A percentile compares a stretch with the other conserved stretches of the same genome.
phyloP scores from a whole-genome alignment of 2,329 filamentous ascomycete species.

The Magnaporthiopsis rhizophila region DNA sequence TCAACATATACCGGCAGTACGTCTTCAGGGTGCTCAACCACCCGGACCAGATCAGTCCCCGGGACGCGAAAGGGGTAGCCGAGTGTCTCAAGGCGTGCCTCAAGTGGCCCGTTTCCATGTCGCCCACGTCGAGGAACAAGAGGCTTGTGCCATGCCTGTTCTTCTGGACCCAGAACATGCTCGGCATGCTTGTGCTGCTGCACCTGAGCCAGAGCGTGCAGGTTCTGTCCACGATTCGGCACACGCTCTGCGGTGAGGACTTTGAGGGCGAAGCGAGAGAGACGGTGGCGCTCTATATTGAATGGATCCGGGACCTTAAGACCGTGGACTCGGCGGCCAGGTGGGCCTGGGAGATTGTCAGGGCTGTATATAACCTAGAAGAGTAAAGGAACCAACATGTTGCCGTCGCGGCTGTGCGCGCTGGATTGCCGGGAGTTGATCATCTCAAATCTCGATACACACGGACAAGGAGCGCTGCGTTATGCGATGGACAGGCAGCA shows the following conservation, averaged over 20 bases:
- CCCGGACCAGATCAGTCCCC: slow-evolving; percentile 41
- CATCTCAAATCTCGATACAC: neutral
- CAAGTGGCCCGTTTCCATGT: slow-evolving; percentile 52
- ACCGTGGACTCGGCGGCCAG: slow-evolving; percentile 43
- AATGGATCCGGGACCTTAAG: slow-evolving; percentile 52
- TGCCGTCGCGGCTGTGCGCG: neutral
- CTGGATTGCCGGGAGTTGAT: neutral
- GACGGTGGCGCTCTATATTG: slow-evolving; percentile 44
- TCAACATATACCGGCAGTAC: slow-evolving; percentile 49
- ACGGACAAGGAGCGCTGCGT: neutral
- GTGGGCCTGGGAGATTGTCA: slow-evolving; percentile 47
- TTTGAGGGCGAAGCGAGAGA: slow-evolving; percentile 44
- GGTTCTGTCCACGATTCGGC: slow-evolving; percentile 40
- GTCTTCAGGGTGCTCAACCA: slow-evolving; percentile 53
- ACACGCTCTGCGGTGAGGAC: slow-evolving; percentile 34
- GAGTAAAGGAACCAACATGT: slow-evolving; percentile 12
- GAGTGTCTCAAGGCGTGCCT: slow-evolving; percentile 49
- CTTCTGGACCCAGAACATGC: slow-evolving; percentile 55
- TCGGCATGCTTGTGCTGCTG: slow-evolving; percentile 49
- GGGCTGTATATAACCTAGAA: slow-evolving; percentile 35
- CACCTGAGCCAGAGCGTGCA: slow-evolving; percentile 44
- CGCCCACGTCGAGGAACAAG: slow-evolving; percentile 48
- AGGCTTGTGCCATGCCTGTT: slow-evolving; percentile 50
- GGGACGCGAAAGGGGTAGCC: slow-evolving; percentile 47
- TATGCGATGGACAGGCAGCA: neutral